Base-by-base conservation (phyloP, 2,329 filamentous ascomycete species). In the Coleophoma cylindrospora region DNA sequence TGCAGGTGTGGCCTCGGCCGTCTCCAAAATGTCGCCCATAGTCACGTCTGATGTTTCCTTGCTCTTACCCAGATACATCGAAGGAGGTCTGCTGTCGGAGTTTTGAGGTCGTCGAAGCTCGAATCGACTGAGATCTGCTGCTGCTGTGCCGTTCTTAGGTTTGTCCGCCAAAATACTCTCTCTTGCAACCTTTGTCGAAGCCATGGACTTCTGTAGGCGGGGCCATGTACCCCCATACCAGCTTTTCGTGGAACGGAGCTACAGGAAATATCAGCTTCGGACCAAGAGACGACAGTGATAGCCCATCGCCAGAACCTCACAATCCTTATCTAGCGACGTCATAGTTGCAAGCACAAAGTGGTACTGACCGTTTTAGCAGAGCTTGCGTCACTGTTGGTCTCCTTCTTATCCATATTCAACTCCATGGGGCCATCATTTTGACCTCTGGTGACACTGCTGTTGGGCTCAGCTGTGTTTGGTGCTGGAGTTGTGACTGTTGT, bases 171-270 rank as follows among this genome's bases (percentile, higher is more conserved):
- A 66, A 27, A 85, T 84, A 12, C 76, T 80, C 62, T 86, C 81
- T 55, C 73, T 74, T 3, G 80, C 79, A 41, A 86, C 69, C 47
- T 81, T 78, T 6, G 77, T 83, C 9, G 80, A 84, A 27, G 81
- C 73, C 14, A 71, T 68, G 7, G 81, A 77, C 60, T 84, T 84
- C 53, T 44, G 41, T n/a, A 44, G 41, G 32, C 76, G 71, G 15
- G 79, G 76, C 79, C 79, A 83, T 15, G 81, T 64, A 21, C 41
- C 41, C 3, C 79, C 79, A 63, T 84, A 84, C 81, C 81, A 85
- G 63, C 80, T 83, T 19, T 53, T 53, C 17, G 41, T 44, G 22
- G 41, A 44, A 10, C 41, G 41, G n/a, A 44, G 27, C 47, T 49
- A 17, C 11, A 17, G 15, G 40, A 22, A 47, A 22, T 19, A 22